A percentile compares a stretch with the other conserved stretches of the same genome.
Evolutionary conservation across 2,329 filamentous ascomycete genomes (phyloP).

Genomic region (Cladosporium sp.): DNA sequence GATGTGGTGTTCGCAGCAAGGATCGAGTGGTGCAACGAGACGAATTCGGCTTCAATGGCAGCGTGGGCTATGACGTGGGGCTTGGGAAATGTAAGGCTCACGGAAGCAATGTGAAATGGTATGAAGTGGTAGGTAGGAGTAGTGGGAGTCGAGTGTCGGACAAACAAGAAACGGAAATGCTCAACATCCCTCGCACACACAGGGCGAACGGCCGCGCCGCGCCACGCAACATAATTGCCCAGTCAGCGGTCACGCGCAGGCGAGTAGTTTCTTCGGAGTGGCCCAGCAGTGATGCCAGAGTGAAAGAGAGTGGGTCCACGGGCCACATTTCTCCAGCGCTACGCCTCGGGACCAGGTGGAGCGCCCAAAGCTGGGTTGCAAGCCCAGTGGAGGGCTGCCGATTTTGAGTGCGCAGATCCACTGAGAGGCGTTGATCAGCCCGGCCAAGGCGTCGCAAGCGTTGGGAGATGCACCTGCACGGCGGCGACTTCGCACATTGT

Average conservation of each 20-base stretch:
- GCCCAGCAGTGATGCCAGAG: constrained; percentile 13
- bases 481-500: background rate
- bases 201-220: constrained; percentile 2
- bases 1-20: background rate
- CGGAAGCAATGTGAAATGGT: background rate
- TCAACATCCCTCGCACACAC: background rate
- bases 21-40: background rate
- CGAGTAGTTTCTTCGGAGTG: constrained; percentile 13
- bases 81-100: background rate
- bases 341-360: constrained; percentile 10
- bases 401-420: constrained; percentile 8
- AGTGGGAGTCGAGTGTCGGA: background rate
- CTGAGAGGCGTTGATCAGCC: constrained; percentile 6
- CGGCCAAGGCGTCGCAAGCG: constrained; percentile 11
- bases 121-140: background rate
- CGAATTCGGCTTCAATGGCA: constrained; percentile 1
- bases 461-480: constrained; percentile 1
- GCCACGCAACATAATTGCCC: constrained; percentile 10
- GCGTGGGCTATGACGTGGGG: background rate
- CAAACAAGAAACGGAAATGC: constrained; percentile 8
- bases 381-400: constrained; percentile 8
- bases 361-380: constrained; percentile 6
- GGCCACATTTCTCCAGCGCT: constrained; percentile 14
- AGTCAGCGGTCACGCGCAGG: constrained; percentile 13
- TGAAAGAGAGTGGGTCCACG: constrained; percentile 9